Evolutionary conservation across 148 eudicot species (phyloP).

Genomic region (Beta vulgaris): DNA sequence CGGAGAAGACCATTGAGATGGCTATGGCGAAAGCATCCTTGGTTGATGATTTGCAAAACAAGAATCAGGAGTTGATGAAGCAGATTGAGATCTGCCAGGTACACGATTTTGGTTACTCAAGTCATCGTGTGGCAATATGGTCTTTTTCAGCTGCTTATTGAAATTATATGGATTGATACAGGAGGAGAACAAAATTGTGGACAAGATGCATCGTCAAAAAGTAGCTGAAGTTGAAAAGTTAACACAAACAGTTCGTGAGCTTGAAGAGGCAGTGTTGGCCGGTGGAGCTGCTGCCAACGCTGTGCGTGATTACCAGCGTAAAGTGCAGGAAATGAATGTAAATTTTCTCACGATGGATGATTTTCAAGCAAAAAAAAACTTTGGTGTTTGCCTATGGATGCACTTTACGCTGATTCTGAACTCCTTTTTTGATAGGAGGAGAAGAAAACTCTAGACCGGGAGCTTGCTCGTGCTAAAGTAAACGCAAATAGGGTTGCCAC

Average conservation of each 20-base stretch:
- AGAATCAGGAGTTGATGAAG: slow-evolving; percentile 85
- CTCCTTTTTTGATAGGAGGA: slow-evolving; percentile 57
- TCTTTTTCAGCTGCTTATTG: neutral
- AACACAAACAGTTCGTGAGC: slow-evolving; percentile 85
- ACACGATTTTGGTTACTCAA: slow-evolving; percentile 11
- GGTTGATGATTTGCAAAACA: slow-evolving; percentile 95
- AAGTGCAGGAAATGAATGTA: slow-evolving; percentile 94
- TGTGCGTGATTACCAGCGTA: slow-evolving; percentile 94
- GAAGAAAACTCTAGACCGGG: slow-evolving; percentile 74
- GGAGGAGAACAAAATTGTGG: slow-evolving; percentile 93
- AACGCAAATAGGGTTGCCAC: slow-evolving; percentile 92
- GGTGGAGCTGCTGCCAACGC: slow-evolving; percentile 99
- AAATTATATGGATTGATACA: slow-evolving; percentile 29
- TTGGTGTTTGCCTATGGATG: neutral
- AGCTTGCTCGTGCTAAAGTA: slow-evolving; percentile 91
- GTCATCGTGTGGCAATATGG: neutral
- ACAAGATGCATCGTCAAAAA: slow-evolving; percentile 92
- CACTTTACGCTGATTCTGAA: slow-evolving; percentile 6
- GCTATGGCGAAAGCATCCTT: slow-evolving; percentile 89
- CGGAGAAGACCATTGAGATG: slow-evolving; percentile 68
- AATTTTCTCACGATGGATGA: slow-evolving; percentile 4
- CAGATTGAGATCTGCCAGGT: slow-evolving; percentile 99
- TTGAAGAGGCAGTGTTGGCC: slow-evolving; percentile 95
- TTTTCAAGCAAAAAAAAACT: neutral
- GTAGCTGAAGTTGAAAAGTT: slow-evolving; percentile 95